Evolutionary conservation across 2,329 filamentous ascomycete genomes (phyloP), one percentile per base, ranked within the genome.

Genomic region (Clarireedia homoeocarpa): DNA sequence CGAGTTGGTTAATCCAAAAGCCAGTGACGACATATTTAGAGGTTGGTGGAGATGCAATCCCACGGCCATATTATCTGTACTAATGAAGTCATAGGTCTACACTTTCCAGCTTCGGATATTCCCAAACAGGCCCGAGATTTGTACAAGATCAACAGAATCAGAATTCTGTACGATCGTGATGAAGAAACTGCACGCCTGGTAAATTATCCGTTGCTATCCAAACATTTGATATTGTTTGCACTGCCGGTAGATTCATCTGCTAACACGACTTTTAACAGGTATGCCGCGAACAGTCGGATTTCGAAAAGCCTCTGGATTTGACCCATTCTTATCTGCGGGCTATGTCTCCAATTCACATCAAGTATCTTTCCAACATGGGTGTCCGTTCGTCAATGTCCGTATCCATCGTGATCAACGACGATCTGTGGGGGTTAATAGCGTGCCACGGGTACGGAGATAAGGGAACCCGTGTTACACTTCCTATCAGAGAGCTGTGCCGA

Each of bases 381-480:
- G 90, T 95, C 0, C 83, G 90, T 15, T 89, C 89, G 0, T 95
- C 89, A 61, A 96, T 96, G 90, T 95, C 90, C 0, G 91, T 96
- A 58, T 95, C 90, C 1, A 88, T 95, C 66, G 94, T 90, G 61
- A 88, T 88, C 0, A 94, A 95, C 64, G 78, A 81, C 62, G 87
- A 95, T 63, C 73, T 96, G 0, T 96, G 91, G 91, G 91, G 91
- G 0, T 73, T 96, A 27, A 90, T 96, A 40, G 84, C 89, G 1
- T 95, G 90, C 58, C 91, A 96, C 67, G 82, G 86, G 0, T 95
- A 95, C 64, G 90, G 88, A 0, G 59, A 71, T 4, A 80, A 79
- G 42, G 90, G 90, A 4, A 95, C 45, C 14, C 53, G 48, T 26
- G 48, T 56, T 15, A 51, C 48, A 10, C 34, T 46, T 15, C 53